Percentiles rank a stretch among this genome's conserved stretches.
Conservation (phyloP, 2,329 filamentous ascomycete species). For the Ophiosphaerella korrae region DNA sequence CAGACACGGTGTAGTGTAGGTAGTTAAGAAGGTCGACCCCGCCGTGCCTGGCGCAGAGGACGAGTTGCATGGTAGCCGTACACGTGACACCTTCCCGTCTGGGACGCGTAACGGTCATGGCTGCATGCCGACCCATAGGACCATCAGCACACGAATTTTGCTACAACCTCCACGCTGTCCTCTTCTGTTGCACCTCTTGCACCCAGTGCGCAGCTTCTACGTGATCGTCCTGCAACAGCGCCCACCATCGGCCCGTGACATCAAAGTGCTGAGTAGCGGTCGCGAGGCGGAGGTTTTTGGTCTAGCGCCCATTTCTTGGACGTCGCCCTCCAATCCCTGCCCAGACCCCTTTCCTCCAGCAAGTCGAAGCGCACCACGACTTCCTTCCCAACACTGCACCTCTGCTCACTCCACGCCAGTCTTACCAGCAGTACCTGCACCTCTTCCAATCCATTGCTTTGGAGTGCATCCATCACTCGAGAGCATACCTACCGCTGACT, state of each 20-base stretch:
- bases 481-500: slow-evolving; percentile 44
- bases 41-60: not conserved
- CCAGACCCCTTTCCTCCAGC: slow-evolving; percentile 46
- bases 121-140: slow-evolving; percentile 3
- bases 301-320: slow-evolving; percentile 40
- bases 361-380: slow-evolving; percentile 40
- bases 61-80: not conserved
- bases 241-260: not conserved
- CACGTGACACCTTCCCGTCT: slow-evolving; percentile 39
- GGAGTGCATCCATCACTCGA: slow-evolving; percentile 41
- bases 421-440: slow-evolving; percentile 30
- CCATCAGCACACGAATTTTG: slow-evolving; percentile 2
- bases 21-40: not conserved
- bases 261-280: slow-evolving; percentile 6
- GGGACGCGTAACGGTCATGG: slow-evolving; percentile 27
- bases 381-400: slow-evolving; percentile 42
- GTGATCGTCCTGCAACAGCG: not conserved
- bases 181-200: no score
- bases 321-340: slow-evolving; percentile 44
- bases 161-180: not conserved
- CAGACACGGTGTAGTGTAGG: no score
- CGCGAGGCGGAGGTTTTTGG: slow-evolving; percentile 37
- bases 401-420: slow-evolving; percentile 35
- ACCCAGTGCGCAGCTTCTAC: not conserved
- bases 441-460: slow-evolving; percentile 34